Evolutionary conservation across 495 filamentous ascomycete species (phyloP).

Genomic region (Hyaloscypha bicolor): DNA sequence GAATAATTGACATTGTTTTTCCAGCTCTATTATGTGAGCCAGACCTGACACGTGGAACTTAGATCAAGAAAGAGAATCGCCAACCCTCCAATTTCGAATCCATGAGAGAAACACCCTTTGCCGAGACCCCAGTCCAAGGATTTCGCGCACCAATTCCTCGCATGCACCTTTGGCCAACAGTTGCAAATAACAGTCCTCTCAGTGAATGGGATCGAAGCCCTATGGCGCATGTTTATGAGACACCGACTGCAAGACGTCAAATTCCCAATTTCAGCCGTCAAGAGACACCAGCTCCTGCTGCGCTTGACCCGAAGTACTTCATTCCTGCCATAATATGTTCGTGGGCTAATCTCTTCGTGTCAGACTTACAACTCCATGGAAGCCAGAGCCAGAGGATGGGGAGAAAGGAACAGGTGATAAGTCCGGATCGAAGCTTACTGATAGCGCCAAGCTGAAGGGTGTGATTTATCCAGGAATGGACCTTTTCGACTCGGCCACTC

Average conservation of each 20-base stretch:
- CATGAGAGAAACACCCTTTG: neutral
- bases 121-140: neutral
- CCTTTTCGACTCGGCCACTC: slow-evolving; percentile 81
- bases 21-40: too few relatives aligned
- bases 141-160: slow-evolving; percentile 39
- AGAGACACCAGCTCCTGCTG: neutral
- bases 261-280: slow-evolving; percentile 24
- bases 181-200: neutral
- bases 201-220: slow-evolving; percentile 7
- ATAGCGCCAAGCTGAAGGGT: slow-evolving; percentile 66
- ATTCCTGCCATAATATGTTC: neutral
- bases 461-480: slow-evolving; percentile 83
- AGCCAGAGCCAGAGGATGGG: slow-evolving; percentile 27
- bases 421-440: slow-evolving; percentile 32
- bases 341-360: slow-evolving; percentile 4
- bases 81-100: neutral
- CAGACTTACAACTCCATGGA: slow-evolving; percentile 29
- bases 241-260: slow-evolving; percentile 21
- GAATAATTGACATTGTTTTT: neutral
- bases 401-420: slow-evolving; percentile 33
- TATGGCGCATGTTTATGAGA: slow-evolving; percentile 13
- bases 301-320: slow-evolving; percentile 25
- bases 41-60: neutral
- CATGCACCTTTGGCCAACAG: slow-evolving; percentile 35
- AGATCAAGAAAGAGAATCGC: slow-evolving; percentile 16